Evolutionary conservation across 768 basidiomycete species (phyloP).

Genomic region (Scleroderma citrinum): DNA sequence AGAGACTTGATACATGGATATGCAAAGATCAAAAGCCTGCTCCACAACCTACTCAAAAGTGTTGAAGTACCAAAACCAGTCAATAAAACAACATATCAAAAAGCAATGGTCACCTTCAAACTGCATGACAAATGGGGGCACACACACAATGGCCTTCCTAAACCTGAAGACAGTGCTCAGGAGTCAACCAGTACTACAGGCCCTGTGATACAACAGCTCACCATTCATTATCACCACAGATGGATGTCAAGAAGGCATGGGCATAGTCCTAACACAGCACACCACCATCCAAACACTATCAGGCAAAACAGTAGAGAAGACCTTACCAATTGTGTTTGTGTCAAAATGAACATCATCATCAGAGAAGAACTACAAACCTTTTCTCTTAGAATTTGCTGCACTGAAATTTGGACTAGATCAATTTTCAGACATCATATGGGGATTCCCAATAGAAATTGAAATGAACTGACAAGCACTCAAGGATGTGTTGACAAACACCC

Average conservation of each 20-base stretch:
- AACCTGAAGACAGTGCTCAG: no score
- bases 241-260: constrained; percentile 17
- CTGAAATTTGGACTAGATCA: constrained; percentile 29
- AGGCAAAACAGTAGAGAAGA: no score
- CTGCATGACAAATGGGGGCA: no score
- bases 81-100: no score
- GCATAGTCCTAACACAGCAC: constrained; percentile 11
- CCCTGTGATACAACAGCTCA: no score
- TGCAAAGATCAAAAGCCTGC: no score
- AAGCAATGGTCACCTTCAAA: no score
- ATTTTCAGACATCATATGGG: constrained; percentile 24
- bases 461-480: constrained; percentile 21
- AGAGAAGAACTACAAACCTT: constrained; percentile 31
- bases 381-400: no score
- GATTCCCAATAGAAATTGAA: constrained; percentile 26
- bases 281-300: not conserved
- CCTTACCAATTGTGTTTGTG: constrained; percentile 16
- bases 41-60: no score
- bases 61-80: no score
- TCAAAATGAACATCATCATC: constrained; percentile 30
- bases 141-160: no score
- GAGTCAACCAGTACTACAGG: constrained; percentile 12
- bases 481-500: constrained; percentile 20
- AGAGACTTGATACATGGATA: no score
- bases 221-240: constrained; percentile 17